These are phyloP conservation scores for Eutrema heterophyllum DNA, from an alignment of 345 rosid genomes.

Conservation along the genomic window DNA sequence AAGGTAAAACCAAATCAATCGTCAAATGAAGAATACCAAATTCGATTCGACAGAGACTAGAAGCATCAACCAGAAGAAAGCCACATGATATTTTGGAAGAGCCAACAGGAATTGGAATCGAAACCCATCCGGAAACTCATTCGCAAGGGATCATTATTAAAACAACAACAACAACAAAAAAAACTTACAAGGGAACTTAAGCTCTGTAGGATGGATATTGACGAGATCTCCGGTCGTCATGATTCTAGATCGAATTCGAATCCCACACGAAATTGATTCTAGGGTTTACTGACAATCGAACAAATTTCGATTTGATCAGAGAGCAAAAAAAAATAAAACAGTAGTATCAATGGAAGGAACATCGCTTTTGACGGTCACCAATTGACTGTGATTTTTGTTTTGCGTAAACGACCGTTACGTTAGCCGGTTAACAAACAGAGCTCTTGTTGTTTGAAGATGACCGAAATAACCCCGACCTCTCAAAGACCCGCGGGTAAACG, in stretches of 20 bases:
- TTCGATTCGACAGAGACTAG: too few species aligned
- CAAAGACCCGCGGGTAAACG: too few species aligned
- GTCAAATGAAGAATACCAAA: too few species aligned
- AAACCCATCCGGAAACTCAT: not conserved
- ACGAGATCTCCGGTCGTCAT: constrained; percentile 65
- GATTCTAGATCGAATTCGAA: not conserved
- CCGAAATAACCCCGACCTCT: not conserved
- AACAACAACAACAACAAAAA: not conserved
- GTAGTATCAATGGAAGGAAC: not conserved
- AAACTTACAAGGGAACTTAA: constrained; percentile 75
- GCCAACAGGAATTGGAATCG: not conserved
- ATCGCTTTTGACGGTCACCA: not conserved
- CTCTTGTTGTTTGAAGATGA: not conserved
- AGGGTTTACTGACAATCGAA: constrained; percentile 2
- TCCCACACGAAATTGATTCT: not conserved
- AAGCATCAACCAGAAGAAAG: not conserved
- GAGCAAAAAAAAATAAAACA: not conserved
- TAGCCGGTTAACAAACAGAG: not conserved
- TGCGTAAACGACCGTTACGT: not conserved
- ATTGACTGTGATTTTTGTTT: not conserved
- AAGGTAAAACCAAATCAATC: not conserved
- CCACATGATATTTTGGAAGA: too few species aligned
- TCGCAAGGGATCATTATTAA: too few species aligned
- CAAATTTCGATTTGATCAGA: not conserved
- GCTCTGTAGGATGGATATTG: constrained; percentile 67